Conservation (phyloP, 768 basidiomycete species). For the Trametes meyenii region DNA sequence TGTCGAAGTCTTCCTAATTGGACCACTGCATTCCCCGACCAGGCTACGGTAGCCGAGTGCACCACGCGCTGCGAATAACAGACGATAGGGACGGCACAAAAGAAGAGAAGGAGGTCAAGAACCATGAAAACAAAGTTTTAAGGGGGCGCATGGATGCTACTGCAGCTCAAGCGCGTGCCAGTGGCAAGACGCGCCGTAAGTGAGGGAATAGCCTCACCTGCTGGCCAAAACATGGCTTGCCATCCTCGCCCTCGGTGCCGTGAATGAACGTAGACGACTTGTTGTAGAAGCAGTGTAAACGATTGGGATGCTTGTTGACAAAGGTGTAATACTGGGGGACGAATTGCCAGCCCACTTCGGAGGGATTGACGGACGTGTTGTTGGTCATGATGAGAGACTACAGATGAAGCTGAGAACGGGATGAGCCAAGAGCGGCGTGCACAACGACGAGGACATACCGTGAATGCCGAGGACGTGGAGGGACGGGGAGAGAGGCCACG, state of each 20-base stretch:
- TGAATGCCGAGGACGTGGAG: constrained; percentile 23
- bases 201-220: constrained; percentile 56
- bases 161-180: background rate
- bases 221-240: constrained; percentile 87
- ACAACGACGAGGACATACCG: constrained; percentile 35
- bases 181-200: constrained; percentile 18
- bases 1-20: background rate
- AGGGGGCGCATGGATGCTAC: background rate
- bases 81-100: background rate
- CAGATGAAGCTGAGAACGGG: constrained; percentile 10
- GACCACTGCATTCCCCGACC: background rate
- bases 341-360: constrained; percentile 99
- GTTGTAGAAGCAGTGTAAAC: constrained; percentile 98
- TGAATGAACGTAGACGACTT: constrained; percentile 97
- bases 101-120: no score
- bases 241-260: constrained; percentile 95
- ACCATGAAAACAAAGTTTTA: no score
- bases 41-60: background rate
- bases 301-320: constrained; percentile 96
- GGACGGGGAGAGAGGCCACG: constrained; percentile 34
- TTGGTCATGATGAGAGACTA: constrained; percentile 31
- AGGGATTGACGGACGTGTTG: constrained; percentile 63
- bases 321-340: constrained; percentile 99
- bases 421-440: constrained; percentile 19
- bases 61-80: background rate